Percentiles rank a stretch among this genome's conserved stretches.
Conservation (phyloP, 2,329 filamentous ascomycete genomes). For the Neofusicoccum sp. region DNA sequence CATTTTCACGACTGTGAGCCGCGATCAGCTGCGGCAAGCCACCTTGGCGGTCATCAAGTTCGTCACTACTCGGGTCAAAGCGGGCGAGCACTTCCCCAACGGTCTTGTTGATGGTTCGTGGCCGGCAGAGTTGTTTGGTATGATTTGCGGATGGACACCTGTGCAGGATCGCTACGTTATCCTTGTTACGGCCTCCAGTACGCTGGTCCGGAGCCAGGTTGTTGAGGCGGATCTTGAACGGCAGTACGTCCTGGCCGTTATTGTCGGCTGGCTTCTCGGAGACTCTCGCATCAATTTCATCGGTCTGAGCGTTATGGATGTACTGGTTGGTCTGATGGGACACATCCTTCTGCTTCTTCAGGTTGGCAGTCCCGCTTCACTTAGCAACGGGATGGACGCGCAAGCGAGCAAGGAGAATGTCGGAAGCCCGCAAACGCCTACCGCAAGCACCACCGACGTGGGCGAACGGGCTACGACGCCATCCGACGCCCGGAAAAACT, state of each 20-base stretch:
- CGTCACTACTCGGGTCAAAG: slow-evolving; percentile 50
- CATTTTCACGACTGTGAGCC: slow-evolving; percentile 81
- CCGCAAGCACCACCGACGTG: slow-evolving; percentile 16
- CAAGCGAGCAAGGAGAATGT: slow-evolving; percentile 21
- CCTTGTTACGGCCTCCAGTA: slow-evolving; percentile 78
- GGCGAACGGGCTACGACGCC: slow-evolving; percentile 39
- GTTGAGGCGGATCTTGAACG: slow-evolving; percentile 71
- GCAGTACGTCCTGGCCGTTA: slow-evolving; percentile 73
- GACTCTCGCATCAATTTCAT: slow-evolving; percentile 87
- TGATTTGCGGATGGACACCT: slow-evolving; percentile 83
- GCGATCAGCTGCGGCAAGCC: slow-evolving; percentile 77
- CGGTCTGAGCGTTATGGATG: slow-evolving; percentile 93
- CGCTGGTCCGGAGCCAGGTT: slow-evolving; percentile 68
- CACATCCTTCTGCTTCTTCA: slow-evolving; percentile 80
- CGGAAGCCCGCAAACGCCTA: slow-evolving; percentile 24
- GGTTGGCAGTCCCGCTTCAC: slow-evolving; percentile 52
- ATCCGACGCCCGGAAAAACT: slow-evolving; percentile 57
- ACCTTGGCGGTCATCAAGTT: slow-evolving; percentile 76
- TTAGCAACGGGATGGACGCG: slow-evolving; percentile 33
- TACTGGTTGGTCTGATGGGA: slow-evolving; percentile 80
- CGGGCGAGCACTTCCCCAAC: slow-evolving; percentile 33
- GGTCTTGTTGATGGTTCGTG: slow-evolving; percentile 62
- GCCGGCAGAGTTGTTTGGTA: slow-evolving; percentile 79
- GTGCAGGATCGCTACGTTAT: slow-evolving; percentile 95
- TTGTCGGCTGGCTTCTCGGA: slow-evolving; percentile 80